A percentile compares a stretch with the other conserved stretches of the same genome.
Conservation (phyloP, 192 early-diverging fungal species). For the Coemansia sp. region DNA sequence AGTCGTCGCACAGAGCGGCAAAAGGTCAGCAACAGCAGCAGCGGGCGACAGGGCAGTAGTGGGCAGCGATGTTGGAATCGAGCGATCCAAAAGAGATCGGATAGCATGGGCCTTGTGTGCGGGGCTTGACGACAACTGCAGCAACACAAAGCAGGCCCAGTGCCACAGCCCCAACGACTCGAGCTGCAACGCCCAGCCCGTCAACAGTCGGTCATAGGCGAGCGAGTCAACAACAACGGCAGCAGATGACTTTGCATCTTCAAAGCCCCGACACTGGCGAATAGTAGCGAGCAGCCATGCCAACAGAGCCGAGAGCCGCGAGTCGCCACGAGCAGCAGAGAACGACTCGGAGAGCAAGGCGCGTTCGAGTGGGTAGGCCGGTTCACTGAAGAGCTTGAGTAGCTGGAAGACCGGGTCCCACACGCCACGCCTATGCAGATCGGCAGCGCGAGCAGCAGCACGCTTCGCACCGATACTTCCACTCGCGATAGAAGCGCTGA, state of each 20-base stretch:
- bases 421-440: slow-evolving; percentile 19
- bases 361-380: slow-evolving; percentile 60
- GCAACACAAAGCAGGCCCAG: slow-evolving; percentile 80
- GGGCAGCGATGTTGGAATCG: slow-evolving; percentile 26
- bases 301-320: slow-evolving; percentile 72
- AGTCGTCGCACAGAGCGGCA: background rate
- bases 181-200: slow-evolving; percentile 70
- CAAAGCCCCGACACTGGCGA: slow-evolving; percentile 56
- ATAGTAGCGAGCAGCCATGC: slow-evolving; percentile 58
- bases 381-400: slow-evolving; percentile 63
- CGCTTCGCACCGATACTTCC: background rate
- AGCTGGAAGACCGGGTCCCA: slow-evolving; percentile 79
- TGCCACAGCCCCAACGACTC: slow-evolving; percentile 80
- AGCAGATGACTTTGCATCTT: slow-evolving; percentile 23
- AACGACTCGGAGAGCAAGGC: slow-evolving; percentile 67
- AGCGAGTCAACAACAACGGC: slow-evolving; percentile 1
- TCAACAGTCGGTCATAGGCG: slow-evolving; percentile 61
- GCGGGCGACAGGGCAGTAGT: slow-evolving; percentile 12
- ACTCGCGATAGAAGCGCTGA: background rate
- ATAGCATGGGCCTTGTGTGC: slow-evolving; percentile 57
- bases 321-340: slow-evolving; percentile 64
- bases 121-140: slow-evolving; percentile 63
- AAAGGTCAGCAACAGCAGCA: slow-evolving; percentile 10
- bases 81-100: slow-evolving; percentile 37
- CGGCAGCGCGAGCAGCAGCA: slow-evolving; percentile 17